These are phyloP conservation scores for Gossypium laxum DNA, from an alignment of 441 rosid genomes.

Conservation along the genomic window DNA sequence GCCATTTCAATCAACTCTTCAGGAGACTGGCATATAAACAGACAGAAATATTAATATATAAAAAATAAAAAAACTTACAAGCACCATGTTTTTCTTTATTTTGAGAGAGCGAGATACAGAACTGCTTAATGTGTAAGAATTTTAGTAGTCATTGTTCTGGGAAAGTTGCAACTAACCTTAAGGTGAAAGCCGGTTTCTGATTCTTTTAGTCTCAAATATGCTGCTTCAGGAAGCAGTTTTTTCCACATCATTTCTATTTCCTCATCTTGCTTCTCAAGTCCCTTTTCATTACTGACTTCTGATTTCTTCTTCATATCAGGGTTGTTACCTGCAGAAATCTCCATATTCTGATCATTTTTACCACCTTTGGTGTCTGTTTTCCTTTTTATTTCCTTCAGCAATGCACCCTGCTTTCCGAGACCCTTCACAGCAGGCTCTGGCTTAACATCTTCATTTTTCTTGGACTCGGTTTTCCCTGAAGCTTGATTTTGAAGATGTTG, in stretches of 20 bases:
- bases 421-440: slow-evolving; percentile 62
- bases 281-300: slow-evolving; percentile 38
- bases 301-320: slow-evolving; percentile 43
- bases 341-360: slow-evolving; percentile 45
- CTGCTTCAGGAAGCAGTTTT: slow-evolving; percentile 49
- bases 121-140: slow-evolving; percentile 1
- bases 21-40: slow-evolving; percentile 40
- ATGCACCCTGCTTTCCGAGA: slow-evolving; percentile 74
- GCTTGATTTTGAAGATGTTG: slow-evolving; percentile 73
- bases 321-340: slow-evolving; percentile 25
- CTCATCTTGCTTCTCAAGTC: slow-evolving; percentile 37
- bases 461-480: slow-evolving; percentile 61
- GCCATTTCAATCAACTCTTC: slow-evolving; percentile 67
- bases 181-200: slow-evolving; percentile 73
- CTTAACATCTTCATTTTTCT: slow-evolving; percentile 63
- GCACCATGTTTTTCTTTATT: neutral
- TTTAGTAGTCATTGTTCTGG: neutral
- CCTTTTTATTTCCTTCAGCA: slow-evolving; percentile 67
- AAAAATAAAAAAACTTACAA: slow-evolving; percentile 3
- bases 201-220: slow-evolving; percentile 62
- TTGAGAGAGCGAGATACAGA: neutral
- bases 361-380: slow-evolving; percentile 41
- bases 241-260: slow-evolving; percentile 52
- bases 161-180: slow-evolving; percentile 43
- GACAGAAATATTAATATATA: slow-evolving; percentile 6